Percentiles rank a stretch among this genome's conserved stretches.
These are phyloP conservation scores for Linum usitatissimum DNA, from an alignment of 345 rosid species.

Conservation along the genomic window DNA sequence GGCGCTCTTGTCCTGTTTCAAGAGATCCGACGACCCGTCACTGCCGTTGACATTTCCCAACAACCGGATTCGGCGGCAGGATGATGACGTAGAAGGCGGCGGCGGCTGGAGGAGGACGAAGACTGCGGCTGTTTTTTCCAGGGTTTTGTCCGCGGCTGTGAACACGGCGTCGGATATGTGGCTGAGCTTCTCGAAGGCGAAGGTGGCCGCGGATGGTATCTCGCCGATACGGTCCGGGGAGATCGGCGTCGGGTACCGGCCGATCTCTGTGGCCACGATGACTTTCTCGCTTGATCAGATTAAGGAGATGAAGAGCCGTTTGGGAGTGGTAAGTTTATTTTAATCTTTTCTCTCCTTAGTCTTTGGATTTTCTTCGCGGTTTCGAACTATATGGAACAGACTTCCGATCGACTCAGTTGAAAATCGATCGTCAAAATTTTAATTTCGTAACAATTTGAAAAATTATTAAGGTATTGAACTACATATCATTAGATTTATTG, in stretches of 20 bases:
- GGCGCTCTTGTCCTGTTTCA: neutral
- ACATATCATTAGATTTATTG: no score
- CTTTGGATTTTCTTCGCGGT: neutral
- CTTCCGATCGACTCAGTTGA: no score
- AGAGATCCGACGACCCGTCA: neutral
- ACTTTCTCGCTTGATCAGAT: conserved; percentile 29
- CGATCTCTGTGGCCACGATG: conserved; percentile 17
- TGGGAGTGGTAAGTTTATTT: conserved; percentile 25
- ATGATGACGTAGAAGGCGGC: neutral
- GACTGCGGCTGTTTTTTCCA: neutral
- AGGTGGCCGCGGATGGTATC: conserved; percentile 25
- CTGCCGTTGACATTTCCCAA: neutral
- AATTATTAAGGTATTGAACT: no score
- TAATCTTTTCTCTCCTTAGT: no score
- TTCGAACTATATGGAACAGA: no score
- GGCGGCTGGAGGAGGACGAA: neutral
- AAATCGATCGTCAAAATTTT: no score
- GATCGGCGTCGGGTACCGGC: conserved; percentile 26
- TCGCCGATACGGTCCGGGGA: conserved; percentile 28
- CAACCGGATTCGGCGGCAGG: neutral
- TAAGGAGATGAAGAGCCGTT: conserved; percentile 29
- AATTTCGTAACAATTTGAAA: no score
- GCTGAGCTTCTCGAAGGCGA: conserved; percentile 33
- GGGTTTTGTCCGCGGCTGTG: conserved; percentile 9
- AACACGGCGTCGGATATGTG: conserved; percentile 30